These are phyloP conservation scores for Cyclotella atomus DNA, from an alignment of 108 stramenopile genomes.

Conservation along the genomic window DNA sequence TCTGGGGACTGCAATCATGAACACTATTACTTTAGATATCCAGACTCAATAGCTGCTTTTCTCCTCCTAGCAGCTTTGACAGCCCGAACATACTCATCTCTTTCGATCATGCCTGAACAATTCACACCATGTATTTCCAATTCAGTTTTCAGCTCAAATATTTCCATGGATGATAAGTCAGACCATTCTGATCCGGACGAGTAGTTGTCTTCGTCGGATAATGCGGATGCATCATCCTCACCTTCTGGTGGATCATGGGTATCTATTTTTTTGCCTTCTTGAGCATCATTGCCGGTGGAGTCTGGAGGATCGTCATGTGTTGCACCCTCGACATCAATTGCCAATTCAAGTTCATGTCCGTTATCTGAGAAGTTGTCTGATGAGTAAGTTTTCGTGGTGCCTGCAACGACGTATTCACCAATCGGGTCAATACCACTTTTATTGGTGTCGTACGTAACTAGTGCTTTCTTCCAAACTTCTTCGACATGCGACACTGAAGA, in stretches of 20 bases:
- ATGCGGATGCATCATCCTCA: not conserved
- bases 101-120: constrained; percentile 1
- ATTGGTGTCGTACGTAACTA: constrained; percentile 14
- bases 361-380: not conserved
- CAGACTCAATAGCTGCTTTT: too few species aligned
- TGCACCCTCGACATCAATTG: not conserved
- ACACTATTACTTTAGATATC: too few species aligned
- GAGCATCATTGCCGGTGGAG: not conserved
- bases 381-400: not conserved
- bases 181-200: not conserved
- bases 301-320: not conserved
- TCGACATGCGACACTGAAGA: constrained; percentile 22
- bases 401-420: not conserved
- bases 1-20: too few species aligned
- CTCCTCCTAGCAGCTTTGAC: too few species aligned
- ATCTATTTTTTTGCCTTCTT: not conserved
- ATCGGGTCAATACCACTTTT: not conserved
- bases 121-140: constrained; percentile 1
- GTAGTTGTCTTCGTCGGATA: not conserved
- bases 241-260: not conserved
- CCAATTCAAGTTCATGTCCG: not conserved
- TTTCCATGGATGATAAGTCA: not conserved
- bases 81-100: not conserved
- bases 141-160: not conserved
- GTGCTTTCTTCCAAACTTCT: constrained; percentile 34